Percentiles rank a stretch among this genome's conserved stretches.
Conservation (phyloP, 2,329 filamentous ascomycete species). For the Aspergillus bombycis region DNA sequence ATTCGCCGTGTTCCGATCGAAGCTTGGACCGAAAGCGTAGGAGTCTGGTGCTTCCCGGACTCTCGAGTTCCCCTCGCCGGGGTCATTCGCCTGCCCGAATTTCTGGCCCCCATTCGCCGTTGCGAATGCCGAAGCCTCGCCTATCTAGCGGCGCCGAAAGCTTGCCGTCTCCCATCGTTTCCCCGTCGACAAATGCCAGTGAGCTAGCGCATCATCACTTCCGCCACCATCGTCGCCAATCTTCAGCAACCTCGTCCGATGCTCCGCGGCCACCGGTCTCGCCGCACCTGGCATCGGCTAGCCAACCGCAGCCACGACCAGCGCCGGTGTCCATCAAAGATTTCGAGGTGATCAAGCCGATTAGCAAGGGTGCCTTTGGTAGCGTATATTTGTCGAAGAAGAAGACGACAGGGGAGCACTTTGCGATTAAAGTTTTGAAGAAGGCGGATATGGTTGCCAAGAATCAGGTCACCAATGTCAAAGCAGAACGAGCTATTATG, state of each 20-base stretch:
- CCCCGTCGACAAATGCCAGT: constrained; percentile 79
- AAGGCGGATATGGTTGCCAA: constrained; percentile 99
- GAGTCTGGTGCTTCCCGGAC: constrained; percentile 79
- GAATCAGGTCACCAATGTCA: constrained; percentile 98
- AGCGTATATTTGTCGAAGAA: constrained; percentile 98
- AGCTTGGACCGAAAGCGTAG: constrained; percentile 82
- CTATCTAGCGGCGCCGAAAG: constrained; percentile 56
- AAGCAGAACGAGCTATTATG: constrained; percentile 98
- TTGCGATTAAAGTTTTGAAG: constrained; percentile 96
- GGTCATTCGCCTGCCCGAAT: constrained; percentile 85
- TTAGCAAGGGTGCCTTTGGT: constrained; percentile 97
- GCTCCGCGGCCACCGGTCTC: constrained; percentile 72
- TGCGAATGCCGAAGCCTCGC: constrained; percentile 83
- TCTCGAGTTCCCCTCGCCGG: constrained; percentile 73
- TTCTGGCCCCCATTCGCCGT: constrained; percentile 76
- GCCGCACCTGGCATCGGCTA: constrained; percentile 75
- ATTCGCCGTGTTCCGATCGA: constrained; percentile 89
- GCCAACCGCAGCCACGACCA: constrained; percentile 81
- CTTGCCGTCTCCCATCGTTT: constrained; percentile 82
- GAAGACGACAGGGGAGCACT: constrained; percentile 97
- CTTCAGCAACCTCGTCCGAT: constrained; percentile 82
- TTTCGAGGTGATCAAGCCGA: constrained; percentile 99
- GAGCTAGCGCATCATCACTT: constrained; percentile 62
- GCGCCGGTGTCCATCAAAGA: constrained; percentile 97
- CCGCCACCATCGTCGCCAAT: constrained; percentile 82